Base-by-base conservation (phyloP, 441 rosid genomes). In the Euphorbia celastroides region DNA sequence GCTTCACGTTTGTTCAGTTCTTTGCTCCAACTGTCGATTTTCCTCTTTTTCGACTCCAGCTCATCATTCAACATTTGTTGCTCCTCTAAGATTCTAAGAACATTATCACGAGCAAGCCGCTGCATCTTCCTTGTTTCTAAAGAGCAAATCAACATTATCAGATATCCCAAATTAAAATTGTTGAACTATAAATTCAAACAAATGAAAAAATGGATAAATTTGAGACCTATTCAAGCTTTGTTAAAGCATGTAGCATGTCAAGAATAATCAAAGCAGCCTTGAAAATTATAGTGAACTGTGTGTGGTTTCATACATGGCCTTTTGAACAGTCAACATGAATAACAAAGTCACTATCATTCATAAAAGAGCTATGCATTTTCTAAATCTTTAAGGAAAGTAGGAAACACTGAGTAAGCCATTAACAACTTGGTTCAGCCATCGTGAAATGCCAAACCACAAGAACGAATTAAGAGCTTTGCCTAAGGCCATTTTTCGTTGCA, bases 111-210 rank as follows among this genome's bases (percentile, higher is more conserved):
- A 20, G 91, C 83, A 28, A 14, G 32, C 66, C 82, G 82, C 77
- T 89, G 95, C 95, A 89, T 75, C 77, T 75, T 86, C 84, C 80
- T 87, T 41, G 86, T 79, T 77, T 93, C 97, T 93, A 78, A 67
- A 28, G 67, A 73, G 65, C 63, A 70, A 74, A 60, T 17, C 56
- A 64, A 72, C 69, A 60, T 48, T 11, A 6, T 51, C 23, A 26
- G 20, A 19, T 13, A 56, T 36, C 42, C 56, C 30, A 20, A 16
- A 32, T 58, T 11, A 31, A 71, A 19, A 48, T 34, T 20, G 12
- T 42, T 34, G 26, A 36, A 36, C 27, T 20, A 30, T 25, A 66
- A 17, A 52, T 42, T 26, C 22, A 22, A 46, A 34, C 11, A 54
- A 62, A 50, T n/a, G 59, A 26, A 5, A 38, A 7, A 58, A 42